These are phyloP conservation scores for Stagonosporopsis rhizophila DNA, from an alignment of 2,329 filamentous ascomycete species.

Conservation along the genomic window DNA sequence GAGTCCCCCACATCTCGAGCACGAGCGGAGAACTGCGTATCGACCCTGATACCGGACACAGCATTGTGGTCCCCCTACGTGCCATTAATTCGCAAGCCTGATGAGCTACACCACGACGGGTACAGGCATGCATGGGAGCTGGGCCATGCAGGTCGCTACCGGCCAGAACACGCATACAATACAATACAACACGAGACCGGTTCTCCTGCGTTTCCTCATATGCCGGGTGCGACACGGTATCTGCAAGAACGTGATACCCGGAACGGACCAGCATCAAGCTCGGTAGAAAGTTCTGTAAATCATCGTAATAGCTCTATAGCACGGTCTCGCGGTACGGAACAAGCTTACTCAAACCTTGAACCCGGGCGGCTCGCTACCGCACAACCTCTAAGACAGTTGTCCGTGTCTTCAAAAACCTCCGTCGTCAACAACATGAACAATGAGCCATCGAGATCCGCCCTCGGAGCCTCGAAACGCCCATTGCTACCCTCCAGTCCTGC, in stretches of 20 bases:
- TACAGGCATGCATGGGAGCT: not conserved
- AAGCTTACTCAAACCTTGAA: not conserved
- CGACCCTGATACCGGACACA: not conserved
- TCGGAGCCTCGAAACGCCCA: not conserved
- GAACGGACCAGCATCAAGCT: not conserved
- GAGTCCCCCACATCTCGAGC: not conserved
- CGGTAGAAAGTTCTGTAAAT: not conserved
- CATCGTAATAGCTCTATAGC: not conserved
- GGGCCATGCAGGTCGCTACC: not conserved
- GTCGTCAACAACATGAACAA: no score
- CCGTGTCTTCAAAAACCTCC: no score
- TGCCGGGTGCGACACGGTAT: conserved; percentile 3
- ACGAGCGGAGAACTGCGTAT: not conserved
- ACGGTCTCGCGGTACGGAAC: not conserved
- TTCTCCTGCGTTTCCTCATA: not conserved
- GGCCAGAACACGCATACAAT: not conserved
- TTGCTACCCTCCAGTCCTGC: not conserved
- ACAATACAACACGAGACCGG: not conserved
- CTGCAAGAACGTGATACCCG: not conserved
- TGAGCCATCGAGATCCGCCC: not conserved
- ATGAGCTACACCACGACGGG: not conserved
- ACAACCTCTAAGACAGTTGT: not conserved
- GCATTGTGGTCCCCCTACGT: not conserved
- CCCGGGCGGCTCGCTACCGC: not conserved
- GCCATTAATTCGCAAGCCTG: not conserved